Percentiles rank a stretch among this genome's conserved stretches.
Evolutionary conservation across 768 basidiomycete genomes (phyloP).

Genomic region (Tremella fuciformis): DNA sequence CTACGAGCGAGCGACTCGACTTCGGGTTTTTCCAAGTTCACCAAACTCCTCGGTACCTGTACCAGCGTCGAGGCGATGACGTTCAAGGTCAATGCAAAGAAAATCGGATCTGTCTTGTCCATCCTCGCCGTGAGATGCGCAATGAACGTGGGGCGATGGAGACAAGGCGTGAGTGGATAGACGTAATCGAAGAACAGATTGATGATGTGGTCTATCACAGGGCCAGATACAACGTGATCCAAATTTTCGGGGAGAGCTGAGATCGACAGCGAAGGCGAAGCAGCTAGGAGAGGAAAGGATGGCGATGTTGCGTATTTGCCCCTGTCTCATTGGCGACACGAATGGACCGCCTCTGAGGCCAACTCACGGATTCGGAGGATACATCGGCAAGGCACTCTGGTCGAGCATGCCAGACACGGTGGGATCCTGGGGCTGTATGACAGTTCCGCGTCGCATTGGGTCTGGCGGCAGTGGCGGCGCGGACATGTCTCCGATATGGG

Average conservation of each 20-base stretch:
- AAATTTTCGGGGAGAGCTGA: constrained; percentile 26
- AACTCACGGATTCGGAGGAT: too few relatives aligned
- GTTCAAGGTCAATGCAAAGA: constrained; percentile 54
- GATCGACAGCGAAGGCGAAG: neutral
- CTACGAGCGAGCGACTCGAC: constrained; percentile 79
- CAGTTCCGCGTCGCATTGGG: neutral
- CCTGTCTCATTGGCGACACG: neutral
- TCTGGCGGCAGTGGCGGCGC: neutral
- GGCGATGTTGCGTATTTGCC: constrained; percentile 10
- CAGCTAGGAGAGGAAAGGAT: constrained; percentile 15
- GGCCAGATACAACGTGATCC: constrained; percentile 34
- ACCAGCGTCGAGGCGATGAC: constrained; percentile 79
- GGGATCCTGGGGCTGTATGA: neutral
- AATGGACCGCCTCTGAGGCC: neutral
- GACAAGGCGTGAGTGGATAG: constrained; percentile 84
- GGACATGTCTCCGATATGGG: neutral
- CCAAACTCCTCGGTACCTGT: constrained; percentile 81
- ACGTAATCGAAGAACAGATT: constrained; percentile 43
- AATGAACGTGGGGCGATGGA: constrained; percentile 90
- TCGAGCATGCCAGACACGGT: constrained; percentile 1
- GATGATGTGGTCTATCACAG: constrained; percentile 33
- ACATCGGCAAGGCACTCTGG: too few relatives aligned
- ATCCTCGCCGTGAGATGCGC: constrained; percentile 74
- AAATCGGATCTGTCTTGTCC: constrained; percentile 59
- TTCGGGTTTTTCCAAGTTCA: constrained; percentile 71